Evolutionary conservation across 352 stramenopile genomes (phyloP).

Genomic region (Phytophthora lateralis): DNA sequence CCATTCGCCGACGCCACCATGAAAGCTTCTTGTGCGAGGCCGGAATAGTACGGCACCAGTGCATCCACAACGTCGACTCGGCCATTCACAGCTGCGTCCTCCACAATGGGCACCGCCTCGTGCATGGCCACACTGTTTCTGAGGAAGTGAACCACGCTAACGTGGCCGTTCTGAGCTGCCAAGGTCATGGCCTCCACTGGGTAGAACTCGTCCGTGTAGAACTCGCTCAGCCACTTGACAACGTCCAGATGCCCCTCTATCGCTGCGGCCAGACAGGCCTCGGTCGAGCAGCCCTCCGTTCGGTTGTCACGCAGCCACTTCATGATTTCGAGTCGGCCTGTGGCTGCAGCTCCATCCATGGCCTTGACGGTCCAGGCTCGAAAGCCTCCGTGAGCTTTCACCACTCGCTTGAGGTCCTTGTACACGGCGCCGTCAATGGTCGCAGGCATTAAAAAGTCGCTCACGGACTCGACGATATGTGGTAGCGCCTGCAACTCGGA

Average conservation of each 20-base stretch:
- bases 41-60: too few species aligned
- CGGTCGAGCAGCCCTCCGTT: slow-evolving; percentile 10
- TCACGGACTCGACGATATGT: slow-evolving; percentile 16
- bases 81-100: too few species aligned
- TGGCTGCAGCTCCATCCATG: slow-evolving; percentile 19
- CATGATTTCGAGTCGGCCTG: slow-evolving; percentile 22
- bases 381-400: slow-evolving; percentile 6
- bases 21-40: too few species aligned
- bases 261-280: slow-evolving; percentile 1
- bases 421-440: slow-evolving; percentile 21
- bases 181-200: slow-evolving; percentile 16
- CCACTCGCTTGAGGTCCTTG: slow-evolving; percentile 13
- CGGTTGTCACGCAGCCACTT: slow-evolving; percentile 10
- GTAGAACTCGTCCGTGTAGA: slow-evolving; percentile 3
- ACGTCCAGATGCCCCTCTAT: slow-evolving; percentile 5
- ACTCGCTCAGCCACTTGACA: slow-evolving; percentile 20
- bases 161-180: not conserved
- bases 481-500: not conserved
- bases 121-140: too few species aligned
- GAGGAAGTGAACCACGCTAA: too few species aligned
- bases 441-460: slow-evolving; percentile 12
- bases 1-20: too few species aligned
- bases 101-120: too few species aligned
- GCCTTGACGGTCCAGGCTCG: slow-evolving; percentile 12
- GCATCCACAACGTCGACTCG: too few species aligned